Conservation (phyloP, 2,329 filamentous ascomycete genomes). For the Fusarium sp. region DNA sequence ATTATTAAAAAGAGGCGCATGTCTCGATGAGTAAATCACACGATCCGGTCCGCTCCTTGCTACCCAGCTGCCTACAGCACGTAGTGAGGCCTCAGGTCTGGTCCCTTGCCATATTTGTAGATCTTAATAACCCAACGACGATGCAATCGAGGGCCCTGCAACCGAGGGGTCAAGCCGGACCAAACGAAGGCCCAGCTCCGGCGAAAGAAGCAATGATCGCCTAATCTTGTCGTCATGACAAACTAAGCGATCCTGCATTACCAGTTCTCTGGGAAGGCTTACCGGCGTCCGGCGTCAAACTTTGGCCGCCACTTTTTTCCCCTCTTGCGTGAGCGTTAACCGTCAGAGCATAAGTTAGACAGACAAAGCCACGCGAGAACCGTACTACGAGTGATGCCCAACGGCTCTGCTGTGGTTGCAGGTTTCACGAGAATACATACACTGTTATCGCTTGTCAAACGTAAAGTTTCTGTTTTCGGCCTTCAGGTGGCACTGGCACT, state of each 20-base stretch:
- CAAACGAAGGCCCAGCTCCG: not conserved
- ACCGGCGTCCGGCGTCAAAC: constrained; percentile 13
- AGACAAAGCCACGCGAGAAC: not conserved
- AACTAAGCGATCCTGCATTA: constrained; percentile 4
- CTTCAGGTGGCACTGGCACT: not conserved
- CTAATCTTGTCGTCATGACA: constrained; percentile 32
- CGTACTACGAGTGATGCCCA: not conserved
- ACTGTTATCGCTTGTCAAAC: not conserved
- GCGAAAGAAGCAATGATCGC: constrained; percentile 13
- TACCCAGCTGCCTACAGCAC: too few relatives aligned
- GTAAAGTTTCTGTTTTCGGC: not conserved
- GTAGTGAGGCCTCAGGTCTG: not conserved
- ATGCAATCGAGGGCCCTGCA: not conserved
- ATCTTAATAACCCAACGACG: constrained; percentile 18
- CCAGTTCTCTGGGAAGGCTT: not conserved
- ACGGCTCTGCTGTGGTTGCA: not conserved
- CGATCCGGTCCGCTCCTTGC: not conserved
- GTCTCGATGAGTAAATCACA: not conserved
- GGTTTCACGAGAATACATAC: not conserved
- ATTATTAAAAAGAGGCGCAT: constrained; percentile 7
- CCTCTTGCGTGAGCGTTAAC: not conserved
- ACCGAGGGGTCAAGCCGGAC: not conserved
- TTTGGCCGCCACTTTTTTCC: not conserved
- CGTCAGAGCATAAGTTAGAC: not conserved
- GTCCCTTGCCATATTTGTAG: constrained; percentile 5